Evolutionary conservation across 2,329 filamentous ascomycete species (phyloP).

Genomic region (Cercospora sp.): DNA sequence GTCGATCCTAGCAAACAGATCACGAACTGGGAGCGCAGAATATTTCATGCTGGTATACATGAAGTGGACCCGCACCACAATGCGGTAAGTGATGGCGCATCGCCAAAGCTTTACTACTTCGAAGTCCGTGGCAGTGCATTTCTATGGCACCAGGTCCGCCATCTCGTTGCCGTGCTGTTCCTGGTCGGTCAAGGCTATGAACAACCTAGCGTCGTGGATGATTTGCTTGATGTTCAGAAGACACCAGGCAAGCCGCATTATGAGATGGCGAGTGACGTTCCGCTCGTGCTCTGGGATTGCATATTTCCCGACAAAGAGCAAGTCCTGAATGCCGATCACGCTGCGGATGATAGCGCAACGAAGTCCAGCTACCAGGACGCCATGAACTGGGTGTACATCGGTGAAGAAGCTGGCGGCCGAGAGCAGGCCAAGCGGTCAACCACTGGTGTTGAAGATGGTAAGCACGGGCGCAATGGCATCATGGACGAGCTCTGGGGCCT

Average conservation of each 20-base stretch:
- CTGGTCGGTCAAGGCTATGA: slow-evolving; percentile 87
- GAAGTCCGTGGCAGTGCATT: slow-evolving; percentile 88
- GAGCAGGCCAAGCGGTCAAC: slow-evolving; percentile 34
- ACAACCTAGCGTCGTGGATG: slow-evolving; percentile 66
- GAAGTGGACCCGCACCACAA: slow-evolving; percentile 50
- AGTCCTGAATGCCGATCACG: slow-evolving; percentile 41
- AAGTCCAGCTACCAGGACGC: slow-evolving; percentile 54
- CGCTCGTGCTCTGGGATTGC: slow-evolving; percentile 94
- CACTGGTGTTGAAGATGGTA: slow-evolving; percentile 52
- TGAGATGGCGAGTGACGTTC: slow-evolving; percentile 84
- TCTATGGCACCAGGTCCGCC: slow-evolving; percentile 95
- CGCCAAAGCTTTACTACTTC: slow-evolving; percentile 80
- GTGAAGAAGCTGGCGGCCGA: slow-evolving; percentile 57
- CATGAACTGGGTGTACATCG: slow-evolving; percentile 76
- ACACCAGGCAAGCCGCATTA: slow-evolving; percentile 81
- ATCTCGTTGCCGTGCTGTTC: slow-evolving; percentile 92
- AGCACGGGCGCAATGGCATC: slow-evolving; percentile 65
- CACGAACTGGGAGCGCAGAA: slow-evolving; percentile 73
- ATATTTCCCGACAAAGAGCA: slow-evolving; percentile 66
- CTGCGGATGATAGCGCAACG: slow-evolving; percentile 39
- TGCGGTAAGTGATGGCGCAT: slow-evolving; percentile 7
- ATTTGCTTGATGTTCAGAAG: slow-evolving; percentile 70
- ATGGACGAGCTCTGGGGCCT: slow-evolving; percentile 76
- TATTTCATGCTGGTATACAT: slow-evolving; percentile 78
- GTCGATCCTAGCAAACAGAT: slow-evolving; percentile 88